Percentiles rank a stretch among this genome's conserved stretches.
Conservation (phyloP, 176 grass and related monocot species). For the Oryza rufipogon region DNA sequence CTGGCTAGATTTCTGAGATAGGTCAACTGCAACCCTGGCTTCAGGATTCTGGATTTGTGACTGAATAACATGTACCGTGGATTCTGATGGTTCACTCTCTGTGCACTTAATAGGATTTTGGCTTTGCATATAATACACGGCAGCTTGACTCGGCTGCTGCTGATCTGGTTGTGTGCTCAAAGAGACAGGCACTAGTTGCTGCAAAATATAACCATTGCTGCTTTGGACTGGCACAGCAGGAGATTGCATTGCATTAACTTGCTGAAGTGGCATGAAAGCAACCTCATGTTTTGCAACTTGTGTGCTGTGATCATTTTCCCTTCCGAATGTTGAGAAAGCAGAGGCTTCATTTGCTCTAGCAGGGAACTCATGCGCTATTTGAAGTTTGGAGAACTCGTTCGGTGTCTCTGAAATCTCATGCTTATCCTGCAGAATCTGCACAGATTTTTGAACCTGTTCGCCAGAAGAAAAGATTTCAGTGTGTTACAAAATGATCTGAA, state of each 20-base stretch:
- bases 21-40: constrained; percentile 44
- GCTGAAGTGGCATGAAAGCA: constrained; percentile 65
- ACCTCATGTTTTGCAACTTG: constrained; percentile 66
- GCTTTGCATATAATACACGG: constrained; percentile 57
- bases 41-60: constrained; percentile 60
- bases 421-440: constrained; percentile 76
- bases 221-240: constrained; percentile 43
- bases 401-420: constrained; percentile 77
- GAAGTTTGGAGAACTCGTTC: constrained; percentile 71
- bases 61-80: constrained; percentile 62
- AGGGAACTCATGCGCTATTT: constrained; percentile 65
- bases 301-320: constrained; percentile 55
- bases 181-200: constrained; percentile 52
- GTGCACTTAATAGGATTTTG: constrained; percentile 40
- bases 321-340: constrained; percentile 36
- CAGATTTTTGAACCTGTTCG: constrained; percentile 72
- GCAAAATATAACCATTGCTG: constrained; percentile 53
- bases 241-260: constrained; percentile 41
- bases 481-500: not conserved
- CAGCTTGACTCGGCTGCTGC: constrained; percentile 50
- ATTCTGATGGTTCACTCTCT: constrained; percentile 27
- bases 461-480: constrained; percentile 19
- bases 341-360: constrained; percentile 48
- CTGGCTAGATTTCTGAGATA: constrained; percentile 45
- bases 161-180: constrained; percentile 55